Evolutionary conservation across 1,284 basidiomycete genomes (phyloP).

Genomic region (Marasmius sp.): DNA sequence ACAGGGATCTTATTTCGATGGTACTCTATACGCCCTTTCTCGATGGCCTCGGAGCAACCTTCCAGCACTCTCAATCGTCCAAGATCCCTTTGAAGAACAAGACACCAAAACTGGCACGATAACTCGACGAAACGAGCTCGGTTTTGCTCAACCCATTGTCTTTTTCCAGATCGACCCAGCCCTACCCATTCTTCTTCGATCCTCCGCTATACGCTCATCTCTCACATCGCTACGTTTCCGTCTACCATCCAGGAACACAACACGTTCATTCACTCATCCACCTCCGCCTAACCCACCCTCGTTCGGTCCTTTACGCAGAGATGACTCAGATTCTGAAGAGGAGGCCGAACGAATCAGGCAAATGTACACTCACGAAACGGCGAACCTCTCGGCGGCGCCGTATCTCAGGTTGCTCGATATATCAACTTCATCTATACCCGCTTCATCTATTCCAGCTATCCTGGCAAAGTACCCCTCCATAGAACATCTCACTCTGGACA

Average conservation of each 20-base stretch:
- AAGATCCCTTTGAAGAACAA: slow-evolving; percentile 48
- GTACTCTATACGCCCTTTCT: slow-evolving; percentile 49
- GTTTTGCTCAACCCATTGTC: slow-evolving; percentile 74
- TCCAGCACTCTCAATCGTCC: slow-evolving; percentile 57
- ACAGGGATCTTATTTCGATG: slow-evolving; percentile 72
- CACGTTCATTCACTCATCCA: slow-evolving; percentile 35
- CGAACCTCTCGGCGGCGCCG: slow-evolving; percentile 34
- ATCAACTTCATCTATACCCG: slow-evolving; percentile 52
- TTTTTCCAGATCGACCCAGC: slow-evolving; percentile 64
- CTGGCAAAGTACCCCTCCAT: slow-evolving; percentile 44
- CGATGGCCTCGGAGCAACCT: slow-evolving; percentile 52
- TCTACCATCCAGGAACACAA: slow-evolving; percentile 58
- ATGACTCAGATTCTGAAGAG: slow-evolving; percentile 6
- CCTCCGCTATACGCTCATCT: slow-evolving; percentile 36
- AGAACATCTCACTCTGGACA: slow-evolving; percentile 54
- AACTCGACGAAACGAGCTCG: not conserved
- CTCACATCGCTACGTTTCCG: slow-evolving; percentile 54
- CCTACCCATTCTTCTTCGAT: slow-evolving; percentile 43
- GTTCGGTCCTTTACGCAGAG: slow-evolving; percentile 9
- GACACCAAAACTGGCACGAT: slow-evolving; percentile 23
- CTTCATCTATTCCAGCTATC: slow-evolving; percentile 49
- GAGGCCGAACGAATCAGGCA: not conserved
- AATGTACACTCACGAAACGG: slow-evolving; percentile 1
- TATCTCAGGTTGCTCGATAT: slow-evolving; percentile 55
- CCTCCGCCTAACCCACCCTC: slow-evolving; percentile 11